Evolutionary conservation across 345 rosid genomes (phyloP).

Genomic region (Lagerstroemia speciosa): DNA sequence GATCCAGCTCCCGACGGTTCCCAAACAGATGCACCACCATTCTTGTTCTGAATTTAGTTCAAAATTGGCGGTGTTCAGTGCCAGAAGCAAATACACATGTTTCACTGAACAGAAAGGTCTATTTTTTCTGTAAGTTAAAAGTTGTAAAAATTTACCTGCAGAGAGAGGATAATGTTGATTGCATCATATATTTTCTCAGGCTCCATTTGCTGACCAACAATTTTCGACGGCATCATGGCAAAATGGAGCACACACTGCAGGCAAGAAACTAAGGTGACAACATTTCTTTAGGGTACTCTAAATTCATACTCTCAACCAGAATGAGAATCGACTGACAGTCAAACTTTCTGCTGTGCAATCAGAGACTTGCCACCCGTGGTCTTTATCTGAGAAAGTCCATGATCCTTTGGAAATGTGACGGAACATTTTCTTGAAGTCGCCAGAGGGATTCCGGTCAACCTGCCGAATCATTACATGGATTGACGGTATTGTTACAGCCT

Average conservation of each 20-base stretch:
- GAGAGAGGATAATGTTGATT: constrained; percentile 46
- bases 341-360: constrained; percentile 64
- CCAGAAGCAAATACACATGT: neutral
- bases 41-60: constrained; percentile 26
- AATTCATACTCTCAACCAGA: neutral
- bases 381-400: constrained; percentile 62
- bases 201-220: constrained; percentile 51
- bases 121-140: neutral
- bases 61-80: neutral
- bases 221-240: constrained; percentile 58
- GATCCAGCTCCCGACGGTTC: constrained; percentile 42
- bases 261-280: neutral
- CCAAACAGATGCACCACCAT: constrained; percentile 57
- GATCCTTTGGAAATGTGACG: constrained; percentile 51
- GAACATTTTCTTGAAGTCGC: constrained; percentile 41
- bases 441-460: constrained; percentile 40
- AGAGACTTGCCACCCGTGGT: constrained; percentile 62
- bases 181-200: constrained; percentile 40
- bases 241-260: constrained; percentile 53
- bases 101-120: neutral
- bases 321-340: constrained; percentile 19
- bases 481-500: neutral
- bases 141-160: constrained; percentile 31
- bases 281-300: neutral
- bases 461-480: constrained; percentile 22